These are phyloP conservation scores for Capsella bursapastoris DNA, from an alignment of 345 rosid genomes.

Conservation along the genomic window DNA sequence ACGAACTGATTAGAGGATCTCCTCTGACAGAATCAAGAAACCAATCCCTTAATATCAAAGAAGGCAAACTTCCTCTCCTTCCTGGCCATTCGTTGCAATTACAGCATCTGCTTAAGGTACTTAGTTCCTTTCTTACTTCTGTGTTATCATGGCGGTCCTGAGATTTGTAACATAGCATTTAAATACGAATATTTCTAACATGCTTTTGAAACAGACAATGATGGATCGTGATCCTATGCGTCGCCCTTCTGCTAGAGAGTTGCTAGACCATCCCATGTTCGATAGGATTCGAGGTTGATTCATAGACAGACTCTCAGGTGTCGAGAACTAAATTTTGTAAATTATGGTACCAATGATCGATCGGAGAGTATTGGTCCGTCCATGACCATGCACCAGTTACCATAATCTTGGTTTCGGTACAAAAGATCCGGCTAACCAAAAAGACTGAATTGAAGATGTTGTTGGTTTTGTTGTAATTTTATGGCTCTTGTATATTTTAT, in stretches of 20 bases:
- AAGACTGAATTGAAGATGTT: neutral
- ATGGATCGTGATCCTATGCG: constrained; percentile 75
- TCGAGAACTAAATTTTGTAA: constrained; percentile 33
- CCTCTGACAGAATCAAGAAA: constrained; percentile 78
- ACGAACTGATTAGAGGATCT: constrained; percentile 81
- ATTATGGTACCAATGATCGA: constrained; percentile 31
- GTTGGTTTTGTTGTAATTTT: neutral
- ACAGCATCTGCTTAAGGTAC: constrained; percentile 91
- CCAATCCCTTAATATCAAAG: constrained; percentile 70
- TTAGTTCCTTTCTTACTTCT: neutral
- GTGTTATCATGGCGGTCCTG: constrained; percentile 13
- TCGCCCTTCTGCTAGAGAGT: constrained; percentile 73
- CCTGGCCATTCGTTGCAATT: constrained; percentile 87
- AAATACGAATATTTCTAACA: constrained; percentile 28
- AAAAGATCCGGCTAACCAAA: neutral
- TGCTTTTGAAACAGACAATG: constrained; percentile 63
- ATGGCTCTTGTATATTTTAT: constrained; percentile 26
- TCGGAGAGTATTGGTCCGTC: neutral
- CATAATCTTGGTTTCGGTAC: neutral
- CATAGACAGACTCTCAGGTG: neutral
- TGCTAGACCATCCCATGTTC: constrained; percentile 71
- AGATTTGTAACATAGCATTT: neutral
- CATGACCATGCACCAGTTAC: neutral
- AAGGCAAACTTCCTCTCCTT: constrained; percentile 86
- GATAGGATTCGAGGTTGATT: constrained; percentile 48